These are phyloP conservation scores for Yamadazyma oceani DNA, from an alignment of 1,139 yeast species.

Conservation along the genomic window DNA sequence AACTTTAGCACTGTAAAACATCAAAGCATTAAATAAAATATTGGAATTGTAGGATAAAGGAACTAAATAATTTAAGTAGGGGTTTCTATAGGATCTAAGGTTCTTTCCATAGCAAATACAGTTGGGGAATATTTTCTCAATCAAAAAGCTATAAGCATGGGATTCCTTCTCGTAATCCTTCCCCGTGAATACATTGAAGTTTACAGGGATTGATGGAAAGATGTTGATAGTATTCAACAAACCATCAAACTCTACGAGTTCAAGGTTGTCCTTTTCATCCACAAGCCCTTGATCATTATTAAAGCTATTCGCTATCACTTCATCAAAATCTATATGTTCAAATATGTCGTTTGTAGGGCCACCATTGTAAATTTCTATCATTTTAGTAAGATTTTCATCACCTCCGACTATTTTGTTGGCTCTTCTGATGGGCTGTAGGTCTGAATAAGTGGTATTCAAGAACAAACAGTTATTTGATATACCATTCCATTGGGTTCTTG, in stretches of 20 bases:
- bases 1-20: constrained; percentile 37
- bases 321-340: constrained; percentile 1
- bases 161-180: constrained; percentile 17
- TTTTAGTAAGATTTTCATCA: constrained; percentile 5
- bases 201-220: constrained; percentile 5
- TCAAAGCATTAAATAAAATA: constrained; percentile 29
- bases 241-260: background rate
- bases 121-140: constrained; percentile 31
- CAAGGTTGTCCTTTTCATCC: background rate
- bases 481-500: constrained; percentile 11
- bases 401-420: background rate
- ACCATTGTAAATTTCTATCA: constrained; percentile 8
- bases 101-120: constrained; percentile 29
- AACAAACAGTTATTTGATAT: constrained; percentile 18
- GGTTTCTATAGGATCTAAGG: constrained; percentile 22
- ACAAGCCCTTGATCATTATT: background rate
- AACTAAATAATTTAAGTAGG: constrained; percentile 32
- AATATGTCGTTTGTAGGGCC: background rate
- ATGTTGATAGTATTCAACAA: background rate
- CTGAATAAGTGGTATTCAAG: constrained; percentile 23
- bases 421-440: constrained; percentile 13
- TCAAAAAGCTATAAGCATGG: constrained; percentile 26
- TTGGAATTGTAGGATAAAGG: constrained; percentile 32
- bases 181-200: constrained; percentile 8
- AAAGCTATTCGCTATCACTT: background rate